Percentiles rank a stretch among this genome's conserved stretches.
Evolutionary conservation across 345 rosid genomes (phyloP).

Genomic region (Rubroshorea leprosula): DNA sequence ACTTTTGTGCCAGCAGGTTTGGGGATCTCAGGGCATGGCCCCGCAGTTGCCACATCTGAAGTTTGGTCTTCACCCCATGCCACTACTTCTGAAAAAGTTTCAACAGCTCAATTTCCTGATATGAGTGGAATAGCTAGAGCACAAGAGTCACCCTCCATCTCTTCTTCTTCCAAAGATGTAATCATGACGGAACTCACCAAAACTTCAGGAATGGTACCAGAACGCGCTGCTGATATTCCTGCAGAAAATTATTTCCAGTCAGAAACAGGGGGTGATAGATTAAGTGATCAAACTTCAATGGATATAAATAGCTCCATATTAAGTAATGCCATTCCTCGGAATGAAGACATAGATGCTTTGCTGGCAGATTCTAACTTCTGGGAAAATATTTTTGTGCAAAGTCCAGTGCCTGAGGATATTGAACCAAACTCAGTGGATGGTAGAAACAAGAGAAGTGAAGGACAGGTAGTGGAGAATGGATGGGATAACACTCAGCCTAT

Average conservation of each 20-base stretch:
- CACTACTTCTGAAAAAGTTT: conserved; percentile 39
- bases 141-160: conserved; percentile 27
- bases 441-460: conserved; percentile 24
- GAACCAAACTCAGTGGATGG: conserved; percentile 44
- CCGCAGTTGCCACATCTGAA: conserved; percentile 43
- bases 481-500: conserved; percentile 47
- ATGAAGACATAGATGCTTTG: conserved; percentile 63
- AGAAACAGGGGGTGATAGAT: conserved; percentile 33
- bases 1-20: conserved; percentile 23
- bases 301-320: conserved; percentile 39
- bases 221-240: conserved; percentile 33
- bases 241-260: conserved; percentile 37
- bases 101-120: conserved; percentile 36
- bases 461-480: conserved; percentile 32
- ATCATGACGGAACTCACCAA: conserved; percentile 42
- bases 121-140: conserved; percentile 23
- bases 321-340: conserved; percentile 43
- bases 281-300: conserved; percentile 42
- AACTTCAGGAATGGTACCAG: conserved; percentile 46
- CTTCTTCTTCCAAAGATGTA: conserved; percentile 38
- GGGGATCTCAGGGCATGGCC: conserved; percentile 19
- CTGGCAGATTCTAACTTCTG: conserved; percentile 47
- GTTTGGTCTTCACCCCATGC: conserved; percentile 31
- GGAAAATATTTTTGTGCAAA: conserved; percentile 46
- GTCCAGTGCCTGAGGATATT: conserved; percentile 56